Evolutionary conservation across 257 asterid genomes (phyloP).

Genomic region (Rehmannia glutinosa): DNA sequence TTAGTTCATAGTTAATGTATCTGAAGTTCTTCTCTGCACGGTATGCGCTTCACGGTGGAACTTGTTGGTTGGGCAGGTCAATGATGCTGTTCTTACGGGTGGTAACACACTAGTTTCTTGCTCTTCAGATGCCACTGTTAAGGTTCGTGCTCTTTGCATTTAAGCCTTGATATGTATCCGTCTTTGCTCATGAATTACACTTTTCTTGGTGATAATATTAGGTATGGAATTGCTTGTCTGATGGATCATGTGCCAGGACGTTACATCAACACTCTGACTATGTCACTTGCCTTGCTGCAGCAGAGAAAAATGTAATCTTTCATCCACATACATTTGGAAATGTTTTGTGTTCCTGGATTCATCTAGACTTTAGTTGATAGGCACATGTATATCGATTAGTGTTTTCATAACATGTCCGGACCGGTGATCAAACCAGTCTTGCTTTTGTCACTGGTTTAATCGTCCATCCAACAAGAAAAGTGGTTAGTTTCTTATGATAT

Average conservation of each 20-base stretch:
- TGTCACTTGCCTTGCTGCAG: slow-evolving; percentile 93
- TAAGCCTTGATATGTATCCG: slow-evolving; percentile 1
- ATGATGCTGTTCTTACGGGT: slow-evolving; percentile 79
- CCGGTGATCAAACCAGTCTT: too few relatives aligned
- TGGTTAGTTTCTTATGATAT: too few relatives aligned
- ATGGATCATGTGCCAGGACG: slow-evolving; percentile 70
- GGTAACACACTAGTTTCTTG: slow-evolving; percentile 85
- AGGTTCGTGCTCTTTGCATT: slow-evolving; percentile 44
- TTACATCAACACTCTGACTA: slow-evolving; percentile 92
- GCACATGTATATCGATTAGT: too few relatives aligned
- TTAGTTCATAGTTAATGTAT: not conserved
- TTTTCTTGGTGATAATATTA: slow-evolving; percentile 29
- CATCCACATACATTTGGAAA: not conserved
- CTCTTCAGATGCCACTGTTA: slow-evolving; percentile 95
- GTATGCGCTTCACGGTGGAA: too few relatives aligned
- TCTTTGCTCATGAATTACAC: slow-evolving; percentile 6
- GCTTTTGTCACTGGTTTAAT: too few relatives aligned
- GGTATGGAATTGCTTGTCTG: slow-evolving; percentile 81
- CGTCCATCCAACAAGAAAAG: too few relatives aligned
- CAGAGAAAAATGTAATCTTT: slow-evolving; percentile 69
- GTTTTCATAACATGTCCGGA: too few relatives aligned
- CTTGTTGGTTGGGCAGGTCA: slow-evolving; percentile 61
- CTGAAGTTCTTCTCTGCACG: slow-evolving; percentile 1
- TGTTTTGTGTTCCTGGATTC: not conserved
- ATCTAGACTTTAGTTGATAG: too few relatives aligned